A percentile compares a stretch with the other conserved stretches of the same genome.
These are phyloP conservation scores for Trypanosoma congolense DNA, from an alignment of 208 protist genomes.

Conservation along the genomic window DNA sequence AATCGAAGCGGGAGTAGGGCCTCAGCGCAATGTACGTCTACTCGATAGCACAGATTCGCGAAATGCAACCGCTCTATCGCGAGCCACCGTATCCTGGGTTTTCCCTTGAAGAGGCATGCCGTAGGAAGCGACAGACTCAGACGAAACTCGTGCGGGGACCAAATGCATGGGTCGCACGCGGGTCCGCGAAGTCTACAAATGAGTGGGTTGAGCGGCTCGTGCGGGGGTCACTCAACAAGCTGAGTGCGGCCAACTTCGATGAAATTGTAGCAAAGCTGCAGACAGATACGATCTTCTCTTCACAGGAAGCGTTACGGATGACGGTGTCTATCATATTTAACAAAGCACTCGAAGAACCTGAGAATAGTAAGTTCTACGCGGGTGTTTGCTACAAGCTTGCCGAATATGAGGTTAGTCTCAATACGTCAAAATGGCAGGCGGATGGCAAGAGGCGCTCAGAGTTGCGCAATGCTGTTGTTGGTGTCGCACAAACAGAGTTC, in stretches of 20 bases:
- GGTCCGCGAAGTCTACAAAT: constrained; percentile 62
- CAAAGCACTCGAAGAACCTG: constrained; percentile 83
- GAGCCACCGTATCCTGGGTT: constrained; percentile 83
- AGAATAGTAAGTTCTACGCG: constrained; percentile 79
- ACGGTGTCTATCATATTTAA: constrained; percentile 74
- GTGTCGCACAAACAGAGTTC: constrained; percentile 61
- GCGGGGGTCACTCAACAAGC: constrained; percentile 79
- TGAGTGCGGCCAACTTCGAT: constrained; percentile 69
- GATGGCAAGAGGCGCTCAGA: constrained; percentile 43
- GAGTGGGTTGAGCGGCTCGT: constrained; percentile 80
- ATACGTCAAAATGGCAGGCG: constrained; percentile 4
- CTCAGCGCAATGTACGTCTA: constrained; percentile 27
- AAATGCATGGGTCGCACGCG: constrained; percentile 75
- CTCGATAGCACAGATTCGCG: constrained; percentile 74
- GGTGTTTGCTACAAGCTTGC: constrained; percentile 73
- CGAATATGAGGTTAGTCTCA: constrained; percentile 57
- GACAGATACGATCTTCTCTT: constrained; percentile 60
- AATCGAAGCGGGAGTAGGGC: neutral
- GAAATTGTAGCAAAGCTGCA: constrained; percentile 54
- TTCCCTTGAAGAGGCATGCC: constrained; percentile 79
- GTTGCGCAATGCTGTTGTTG: constrained; percentile 71
- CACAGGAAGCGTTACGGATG: constrained; percentile 43
- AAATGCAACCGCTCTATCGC: constrained; percentile 60
- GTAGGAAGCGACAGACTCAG: constrained; percentile 40
- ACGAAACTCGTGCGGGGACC: constrained; percentile 77